A percentile compares a stretch with the other conserved stretches of the same genome.
Conservation (phyloP, 495 filamentous ascomycete genomes). For the Extremus antarcticus region DNA sequence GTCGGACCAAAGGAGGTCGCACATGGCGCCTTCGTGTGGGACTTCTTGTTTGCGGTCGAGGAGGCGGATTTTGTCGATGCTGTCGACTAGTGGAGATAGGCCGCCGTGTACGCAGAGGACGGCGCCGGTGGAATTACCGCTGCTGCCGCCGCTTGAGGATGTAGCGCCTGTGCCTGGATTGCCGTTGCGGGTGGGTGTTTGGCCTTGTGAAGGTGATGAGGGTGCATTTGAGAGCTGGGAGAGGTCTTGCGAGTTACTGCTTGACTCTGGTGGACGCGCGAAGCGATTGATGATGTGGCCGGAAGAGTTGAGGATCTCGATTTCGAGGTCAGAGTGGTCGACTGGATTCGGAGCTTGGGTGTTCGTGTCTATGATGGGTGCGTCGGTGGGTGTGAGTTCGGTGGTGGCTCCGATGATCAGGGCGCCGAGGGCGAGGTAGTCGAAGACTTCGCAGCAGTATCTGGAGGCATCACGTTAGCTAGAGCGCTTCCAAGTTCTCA, state of each 20-base stretch:
- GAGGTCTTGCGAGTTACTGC: slow-evolving; percentile 6
- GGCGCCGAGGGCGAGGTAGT: slow-evolving; percentile 91
- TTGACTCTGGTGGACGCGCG: slow-evolving; percentile 29
- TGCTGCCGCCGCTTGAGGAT: slow-evolving; percentile 48
- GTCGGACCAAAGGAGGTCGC: slow-evolving; percentile 94
- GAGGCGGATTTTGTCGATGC: slow-evolving; percentile 88
- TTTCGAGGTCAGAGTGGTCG: slow-evolving; percentile 66
- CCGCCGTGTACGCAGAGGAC: slow-evolving; percentile 95
- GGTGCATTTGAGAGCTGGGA: slow-evolving; percentile 38
- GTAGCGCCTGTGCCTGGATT: slow-evolving; percentile 63
- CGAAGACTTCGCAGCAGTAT: slow-evolving; percentile 95
- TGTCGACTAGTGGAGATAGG: slow-evolving; percentile 81
- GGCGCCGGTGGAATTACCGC: slow-evolving; percentile 56
- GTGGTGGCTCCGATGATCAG: slow-evolving; percentile 84
- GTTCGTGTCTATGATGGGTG: slow-evolving; percentile 29
- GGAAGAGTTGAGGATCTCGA: slow-evolving; percentile 76
- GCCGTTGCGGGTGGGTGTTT: slow-evolving; percentile 39
- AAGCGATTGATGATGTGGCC: slow-evolving; percentile 68
- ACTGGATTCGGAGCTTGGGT: slow-evolving; percentile 26
- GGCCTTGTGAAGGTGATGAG: slow-evolving; percentile 12
- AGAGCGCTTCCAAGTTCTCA: too few species aligned
- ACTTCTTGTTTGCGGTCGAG: slow-evolving; percentile 97
- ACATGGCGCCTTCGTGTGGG: slow-evolving; percentile 97
- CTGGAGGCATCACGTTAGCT: slow-evolving; percentile 5
- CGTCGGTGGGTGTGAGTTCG: slow-evolving; percentile 47